These are phyloP conservation scores for Phytophthora constricta DNA, from an alignment of 352 stramenopile species.

Conservation along the genomic window DNA sequence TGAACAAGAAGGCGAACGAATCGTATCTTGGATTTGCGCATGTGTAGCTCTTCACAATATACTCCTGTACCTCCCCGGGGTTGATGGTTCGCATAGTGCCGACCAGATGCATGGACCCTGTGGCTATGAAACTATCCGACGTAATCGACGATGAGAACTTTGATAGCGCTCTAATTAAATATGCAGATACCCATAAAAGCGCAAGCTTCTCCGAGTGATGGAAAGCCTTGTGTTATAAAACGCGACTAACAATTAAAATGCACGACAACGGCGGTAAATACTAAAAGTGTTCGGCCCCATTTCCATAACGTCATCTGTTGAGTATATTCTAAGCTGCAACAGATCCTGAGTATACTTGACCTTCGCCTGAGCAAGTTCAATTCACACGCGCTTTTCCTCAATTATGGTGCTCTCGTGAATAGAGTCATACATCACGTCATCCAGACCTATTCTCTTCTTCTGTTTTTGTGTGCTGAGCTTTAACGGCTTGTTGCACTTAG, in stretches of 20 bases:
- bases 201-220: slow-evolving; percentile 12
- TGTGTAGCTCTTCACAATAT: slow-evolving; percentile 11
- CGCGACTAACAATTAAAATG: slow-evolving; percentile 7
- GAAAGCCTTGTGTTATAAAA: not conserved
- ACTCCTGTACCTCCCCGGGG: not conserved
- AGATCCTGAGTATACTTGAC: no score
- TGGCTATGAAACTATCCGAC: slow-evolving; percentile 5
- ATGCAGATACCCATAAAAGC: slow-evolving; percentile 9
- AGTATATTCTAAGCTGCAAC: no score
- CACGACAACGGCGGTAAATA: no score
- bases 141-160: slow-evolving; percentile 7
- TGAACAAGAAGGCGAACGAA: slow-evolving; percentile 7
- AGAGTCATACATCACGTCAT: no score
- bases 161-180: not conserved
- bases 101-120: slow-evolving; percentile 5
- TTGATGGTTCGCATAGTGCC: not conserved
- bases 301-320: no score
- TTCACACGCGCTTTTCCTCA: no score
- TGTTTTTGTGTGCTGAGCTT: no score
- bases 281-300: no score
- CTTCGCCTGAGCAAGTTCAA: no score
- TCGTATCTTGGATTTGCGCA: slow-evolving; percentile 16
- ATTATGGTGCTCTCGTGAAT: no score
- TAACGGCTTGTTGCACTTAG: no score
- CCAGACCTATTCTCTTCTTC: no score